Percentiles rank a stretch among this genome's conserved stretches.
These are phyloP conservation scores for Cystobasidium ongulense DNA, from an alignment of 768 basidiomycete species.

Conservation along the genomic window DNA sequence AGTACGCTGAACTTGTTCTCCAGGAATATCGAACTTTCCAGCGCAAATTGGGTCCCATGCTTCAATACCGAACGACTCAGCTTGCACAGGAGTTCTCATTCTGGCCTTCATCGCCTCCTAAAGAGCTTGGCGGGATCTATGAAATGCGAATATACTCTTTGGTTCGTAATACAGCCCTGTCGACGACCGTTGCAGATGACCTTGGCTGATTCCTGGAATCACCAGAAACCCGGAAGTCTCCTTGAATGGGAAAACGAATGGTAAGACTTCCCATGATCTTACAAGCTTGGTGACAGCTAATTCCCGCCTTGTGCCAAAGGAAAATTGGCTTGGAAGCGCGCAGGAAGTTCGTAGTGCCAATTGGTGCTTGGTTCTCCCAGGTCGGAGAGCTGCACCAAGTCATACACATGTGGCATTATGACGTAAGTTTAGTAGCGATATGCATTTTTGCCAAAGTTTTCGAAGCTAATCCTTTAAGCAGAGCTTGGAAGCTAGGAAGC, in stretches of 20 bases:
- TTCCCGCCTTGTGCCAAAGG: slow-evolving; percentile 50
- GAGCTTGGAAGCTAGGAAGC: slow-evolving; percentile 58
- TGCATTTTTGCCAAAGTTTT: neutral
- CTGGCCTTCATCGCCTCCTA: slow-evolving; percentile 81
- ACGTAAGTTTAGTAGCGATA: slow-evolving; percentile 44
- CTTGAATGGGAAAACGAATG: slow-evolving; percentile 93
- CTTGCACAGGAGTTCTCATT: slow-evolving; percentile 82
- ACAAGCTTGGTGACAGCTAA: neutral
- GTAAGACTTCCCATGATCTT: slow-evolving; percentile 46
- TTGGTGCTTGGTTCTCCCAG: slow-evolving; percentile 81
- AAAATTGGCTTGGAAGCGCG: slow-evolving; percentile 89
- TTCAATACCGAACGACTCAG: slow-evolving; percentile 58
- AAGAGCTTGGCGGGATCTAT: slow-evolving; percentile 78
- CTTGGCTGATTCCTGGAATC: neutral
- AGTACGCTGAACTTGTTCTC: slow-evolving; percentile 1
- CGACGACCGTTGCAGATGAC: neutral
- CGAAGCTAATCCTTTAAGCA: neutral
- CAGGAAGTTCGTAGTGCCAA: slow-evolving; percentile 70
- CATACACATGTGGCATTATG: slow-evolving; percentile 89
- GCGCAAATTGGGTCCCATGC: slow-evolving; percentile 62
- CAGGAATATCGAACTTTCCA: slow-evolving; percentile 62
- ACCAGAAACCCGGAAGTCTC: slow-evolving; percentile 72
- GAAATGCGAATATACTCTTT: slow-evolving; percentile 77
- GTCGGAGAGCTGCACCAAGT: slow-evolving; percentile 51
- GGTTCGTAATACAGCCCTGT: neutral